Base-by-base conservation (phyloP, 2,329 filamentous ascomycete species). In the Diaporthe citrichinensis region DNA sequence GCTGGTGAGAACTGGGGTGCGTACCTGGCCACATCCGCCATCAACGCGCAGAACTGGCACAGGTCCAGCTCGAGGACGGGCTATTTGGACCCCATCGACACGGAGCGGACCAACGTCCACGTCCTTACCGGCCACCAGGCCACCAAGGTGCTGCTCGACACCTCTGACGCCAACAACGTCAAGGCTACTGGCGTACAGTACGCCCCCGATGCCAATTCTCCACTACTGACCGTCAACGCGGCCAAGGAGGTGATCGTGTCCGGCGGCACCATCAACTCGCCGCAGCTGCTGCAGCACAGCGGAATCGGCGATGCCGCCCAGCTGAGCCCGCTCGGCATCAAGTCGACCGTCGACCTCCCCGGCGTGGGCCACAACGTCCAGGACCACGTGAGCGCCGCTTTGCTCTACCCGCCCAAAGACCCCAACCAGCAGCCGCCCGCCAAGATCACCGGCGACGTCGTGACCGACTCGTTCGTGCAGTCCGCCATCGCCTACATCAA, bases 331-430 rank as follows among this genome's bases (percentile, higher is more conserved):
- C 61, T 75, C 15, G 74, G 74, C 39, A 75, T 75, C 34, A 31
- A 73, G 12, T 41, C 51, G n/a, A 55, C 46, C 10, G 31, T 75
- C 39, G 44, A 75, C 49, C 53, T 73, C 12, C 74, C 74, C 17
- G 69, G 69, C 36, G 74, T 75, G 4, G 74, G 74, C 41, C 69
- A 75, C 59, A 62, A 75, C 36, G 69, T 75, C 39, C 71, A 73
- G 53, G 74, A 75, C 53, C 74, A 75, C 49, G 25, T 73, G 17
- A 57, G 49, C 20, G 71, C 71, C 17, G 71, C 71, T 12, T 59
- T 73, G 4, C 34, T 73, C 2, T 73, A 67, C 36, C 71, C 71
- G 1, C 71, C 61, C 1, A 46, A n/a, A 3, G 25, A 73, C 49
- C 28, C 71, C 1, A 25, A 12, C 58, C 17, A 55, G 10, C 58